Evolutionary conservation across 176 grass and related monocot genomes (phyloP).

Genomic region (Juncus effusus): DNA sequence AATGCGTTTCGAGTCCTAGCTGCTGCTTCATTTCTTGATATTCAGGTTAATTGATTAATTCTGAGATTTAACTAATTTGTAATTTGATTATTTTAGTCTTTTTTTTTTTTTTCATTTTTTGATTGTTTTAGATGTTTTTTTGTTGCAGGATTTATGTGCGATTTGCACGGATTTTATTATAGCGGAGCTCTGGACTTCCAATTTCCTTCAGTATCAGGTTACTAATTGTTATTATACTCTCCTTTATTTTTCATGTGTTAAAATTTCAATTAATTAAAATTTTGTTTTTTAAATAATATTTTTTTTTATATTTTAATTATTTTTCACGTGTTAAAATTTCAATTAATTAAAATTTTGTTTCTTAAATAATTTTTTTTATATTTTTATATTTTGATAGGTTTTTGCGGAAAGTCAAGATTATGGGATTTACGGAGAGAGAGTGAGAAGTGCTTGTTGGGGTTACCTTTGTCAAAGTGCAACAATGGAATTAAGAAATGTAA

Average conservation of each 20-base stretch:
- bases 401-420: slow-evolving; percentile 99
- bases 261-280: background rate
- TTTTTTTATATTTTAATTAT: background rate
- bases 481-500: slow-evolving; percentile 72
- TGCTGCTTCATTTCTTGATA: slow-evolving; percentile 91
- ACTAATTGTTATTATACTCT: background rate
- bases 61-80: slow-evolving; percentile 5
- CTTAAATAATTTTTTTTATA: background rate
- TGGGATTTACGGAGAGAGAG: slow-evolving; percentile 81
- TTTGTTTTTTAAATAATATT: background rate
- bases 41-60: slow-evolving; percentile 56
- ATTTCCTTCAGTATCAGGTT: slow-evolving; percentile 91
- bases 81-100: background rate
- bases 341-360: background rate
- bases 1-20: slow-evolving; percentile 92
- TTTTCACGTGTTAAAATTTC: background rate
- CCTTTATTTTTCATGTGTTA: background rate
- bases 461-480: slow-evolving; percentile 99
- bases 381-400: slow-evolving; percentile 39
- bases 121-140: background rate
- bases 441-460: slow-evolving; percentile 97
- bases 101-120: slow-evolving; percentile 4
- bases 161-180: slow-evolving; percentile 99
- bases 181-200: slow-evolving; percentile 89
- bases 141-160: slow-evolving; percentile 80